Base-by-base conservation (phyloP, 768 basidiomycete genomes). In the Auriscalpium microsporum region DNA sequence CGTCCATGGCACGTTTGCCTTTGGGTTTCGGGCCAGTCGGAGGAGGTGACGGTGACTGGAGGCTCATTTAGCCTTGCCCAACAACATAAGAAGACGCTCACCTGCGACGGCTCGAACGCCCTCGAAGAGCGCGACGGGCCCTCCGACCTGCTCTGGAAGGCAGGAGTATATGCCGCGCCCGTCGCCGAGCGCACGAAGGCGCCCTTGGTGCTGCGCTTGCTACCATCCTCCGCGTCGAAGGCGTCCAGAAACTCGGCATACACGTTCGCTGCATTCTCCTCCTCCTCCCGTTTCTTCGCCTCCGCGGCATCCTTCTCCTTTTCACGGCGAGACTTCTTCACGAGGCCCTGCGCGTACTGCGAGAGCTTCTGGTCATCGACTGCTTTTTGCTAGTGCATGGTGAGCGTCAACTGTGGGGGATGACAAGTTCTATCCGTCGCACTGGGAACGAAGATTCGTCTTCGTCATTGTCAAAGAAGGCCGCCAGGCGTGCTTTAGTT, bases 1-100 rank as follows among this genome's bases (percentile, higher is more conserved):
- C 71, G 69, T 97, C 94, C 92, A 98, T 98, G 1, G 90, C 92
- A 50, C 95, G 82, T 68, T 92, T 96, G 3, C 96, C 96, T 68
- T 92, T 96, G 0, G 90, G 85, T 66, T 84, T 92, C 1, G 84
- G 79, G 6, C 68, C 73, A 56, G 64, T 66, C 21, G 74, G 14
- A 14, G 40, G 63, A 4, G 85, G 81, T 21, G 89, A 84, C n/a
- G 80, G 78, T 0, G 78, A 75, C 79, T 86, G 51, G 51, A 19
- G 49, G 28, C 28, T 47, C 8, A 37, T 38, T 35, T 52, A 45
- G 28, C 45, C 48, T 33, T 19, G 40, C 49, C 51, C 44, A 61
- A 42, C 56, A 42, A 47, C 19, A 35, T 44, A 38, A 45, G 21
- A n/a, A 14, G 51, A 28, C 4, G 59, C 65, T 49, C 4, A 67